phyloP scores from a whole-genome alignment of 2,329 filamentous ascomycete species.

The Aspergillus sp. region DNA sequence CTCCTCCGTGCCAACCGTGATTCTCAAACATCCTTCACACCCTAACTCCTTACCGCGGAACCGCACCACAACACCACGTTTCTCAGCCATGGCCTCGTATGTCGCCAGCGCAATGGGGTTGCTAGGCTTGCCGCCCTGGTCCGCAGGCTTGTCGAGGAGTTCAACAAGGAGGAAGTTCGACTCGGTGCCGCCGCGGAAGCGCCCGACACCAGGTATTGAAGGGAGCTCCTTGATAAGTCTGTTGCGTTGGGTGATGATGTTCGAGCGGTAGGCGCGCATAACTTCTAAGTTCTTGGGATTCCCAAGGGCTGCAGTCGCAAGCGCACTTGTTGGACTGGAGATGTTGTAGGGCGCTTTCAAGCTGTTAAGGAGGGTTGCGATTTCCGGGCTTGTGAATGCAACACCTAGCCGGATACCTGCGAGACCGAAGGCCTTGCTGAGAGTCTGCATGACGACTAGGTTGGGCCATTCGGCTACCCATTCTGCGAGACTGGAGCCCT shows the following conservation, averaged over 20 bases:
- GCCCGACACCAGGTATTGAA: constrained; percentile 72
- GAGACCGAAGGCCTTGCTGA: constrained; percentile 96
- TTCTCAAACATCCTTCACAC: constrained; percentile 82
- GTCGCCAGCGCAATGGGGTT: constrained; percentile 75
- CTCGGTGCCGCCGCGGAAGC: constrained; percentile 73
- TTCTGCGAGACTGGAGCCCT: constrained; percentile 78
- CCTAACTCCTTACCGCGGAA: constrained; percentile 92
- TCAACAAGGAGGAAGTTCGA: constrained; percentile 92
- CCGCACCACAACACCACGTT: constrained; percentile 83
- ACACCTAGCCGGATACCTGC: constrained; percentile 89
- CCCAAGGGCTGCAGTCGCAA: constrained; percentile 71
- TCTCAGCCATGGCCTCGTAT: constrained; percentile 82
- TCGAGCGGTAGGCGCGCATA: constrained; percentile 70
- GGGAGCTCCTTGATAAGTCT: constrained; percentile 73
- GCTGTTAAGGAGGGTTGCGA: constrained; percentile 81
- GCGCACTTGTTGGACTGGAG: constrained; percentile 77
- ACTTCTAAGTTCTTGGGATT: constrained; percentile 64
- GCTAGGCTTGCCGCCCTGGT: constrained; percentile 67
- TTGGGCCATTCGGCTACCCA: constrained; percentile 94
- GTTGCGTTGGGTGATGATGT: constrained; percentile 74
- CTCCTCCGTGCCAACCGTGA: constrained; percentile 86
- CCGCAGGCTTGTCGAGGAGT: constrained; percentile 65
- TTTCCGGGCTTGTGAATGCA: constrained; percentile 72
- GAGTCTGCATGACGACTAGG: constrained; percentile 94
- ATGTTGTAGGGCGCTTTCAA: constrained; percentile 98